Percentiles rank a stretch among this genome's conserved stretches.
phyloP scores from a whole-genome alignment of 108 stramenopile genomes.

The Stephanodiscus triporus region DNA sequence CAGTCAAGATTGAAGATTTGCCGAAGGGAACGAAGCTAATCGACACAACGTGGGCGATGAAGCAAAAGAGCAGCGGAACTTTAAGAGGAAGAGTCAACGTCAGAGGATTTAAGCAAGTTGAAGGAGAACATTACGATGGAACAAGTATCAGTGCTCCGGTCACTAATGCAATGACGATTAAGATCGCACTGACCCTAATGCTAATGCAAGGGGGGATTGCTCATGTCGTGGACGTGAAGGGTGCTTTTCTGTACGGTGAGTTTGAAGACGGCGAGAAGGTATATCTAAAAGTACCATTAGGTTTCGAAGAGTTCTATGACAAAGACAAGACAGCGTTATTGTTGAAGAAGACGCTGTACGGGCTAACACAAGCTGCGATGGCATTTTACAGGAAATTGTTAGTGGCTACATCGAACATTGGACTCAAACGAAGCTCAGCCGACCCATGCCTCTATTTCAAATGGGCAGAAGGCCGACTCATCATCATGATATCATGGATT shows the following conservation, averaged over 20 bases:
- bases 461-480: constrained; percentile 28
- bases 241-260: constrained; percentile 40
- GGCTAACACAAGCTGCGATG: constrained; percentile 48
- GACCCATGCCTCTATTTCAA: constrained; percentile 48
- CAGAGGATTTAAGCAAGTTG: constrained; percentile 44
- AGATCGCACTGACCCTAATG: constrained; percentile 26
- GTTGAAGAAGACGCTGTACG: constrained; percentile 38
- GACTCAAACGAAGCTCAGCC: constrained; percentile 24
- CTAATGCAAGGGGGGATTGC: constrained; percentile 35
- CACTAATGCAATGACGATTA: constrained; percentile 32
- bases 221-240: constrained; percentile 38
- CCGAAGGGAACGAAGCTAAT: constrained; percentile 46
- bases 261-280: constrained; percentile 26
- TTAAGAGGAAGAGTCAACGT: constrained; percentile 39
- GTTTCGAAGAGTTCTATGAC: constrained; percentile 40
- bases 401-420: background rate
- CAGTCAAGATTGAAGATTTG: constrained; percentile 9
- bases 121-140: constrained; percentile 39
- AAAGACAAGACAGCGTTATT: background rate
- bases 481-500: constrained; percentile 36
- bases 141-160: constrained; percentile 38
- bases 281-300: constrained; percentile 32
- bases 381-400: constrained; percentile 13
- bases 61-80: constrained; percentile 52
- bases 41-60: constrained; percentile 51